Evolutionary conservation across 345 rosid species (phyloP).

Genomic region (Eucalyptus melliodora): DNA sequence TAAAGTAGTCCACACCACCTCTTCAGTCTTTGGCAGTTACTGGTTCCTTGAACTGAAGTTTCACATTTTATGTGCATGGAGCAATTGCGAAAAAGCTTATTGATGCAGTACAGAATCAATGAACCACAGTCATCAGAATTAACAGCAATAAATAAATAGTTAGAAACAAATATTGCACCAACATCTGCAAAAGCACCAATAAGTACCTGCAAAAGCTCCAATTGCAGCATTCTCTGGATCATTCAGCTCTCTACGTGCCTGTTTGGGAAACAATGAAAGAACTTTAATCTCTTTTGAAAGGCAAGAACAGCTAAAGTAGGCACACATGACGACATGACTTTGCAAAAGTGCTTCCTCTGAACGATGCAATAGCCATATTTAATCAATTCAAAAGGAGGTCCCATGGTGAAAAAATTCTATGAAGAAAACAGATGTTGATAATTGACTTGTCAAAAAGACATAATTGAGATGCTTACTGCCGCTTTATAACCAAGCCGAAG

Average conservation of each 20-base stretch:
- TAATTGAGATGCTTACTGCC: conserved; percentile 38
- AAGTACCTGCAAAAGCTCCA: conserved; percentile 87
- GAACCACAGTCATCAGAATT: not conserved
- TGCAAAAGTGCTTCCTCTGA: not conserved
- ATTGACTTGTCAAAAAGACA: not conserved
- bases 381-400: not conserved
- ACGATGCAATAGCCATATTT: not conserved
- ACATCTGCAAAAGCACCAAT: not conserved
- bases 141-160: not conserved
- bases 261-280: not conserved
- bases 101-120: not conserved
- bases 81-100: not conserved
- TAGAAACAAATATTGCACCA: not conserved
- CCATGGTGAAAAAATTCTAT: not conserved
- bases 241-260: conserved; percentile 78
- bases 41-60: not conserved
- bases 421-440: not conserved
- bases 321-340: not conserved
- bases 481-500: conserved; percentile 75
- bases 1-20: not conserved
- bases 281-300: not conserved
- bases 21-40: not conserved
- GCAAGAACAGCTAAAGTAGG: not conserved
- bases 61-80: not conserved
- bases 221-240: conserved; percentile 88